Evolutionary conservation across 192 early-diverging fungal species (phyloP), one percentile per base, ranked within the genome.

Genomic region (Cetraspora pellucida): DNA sequence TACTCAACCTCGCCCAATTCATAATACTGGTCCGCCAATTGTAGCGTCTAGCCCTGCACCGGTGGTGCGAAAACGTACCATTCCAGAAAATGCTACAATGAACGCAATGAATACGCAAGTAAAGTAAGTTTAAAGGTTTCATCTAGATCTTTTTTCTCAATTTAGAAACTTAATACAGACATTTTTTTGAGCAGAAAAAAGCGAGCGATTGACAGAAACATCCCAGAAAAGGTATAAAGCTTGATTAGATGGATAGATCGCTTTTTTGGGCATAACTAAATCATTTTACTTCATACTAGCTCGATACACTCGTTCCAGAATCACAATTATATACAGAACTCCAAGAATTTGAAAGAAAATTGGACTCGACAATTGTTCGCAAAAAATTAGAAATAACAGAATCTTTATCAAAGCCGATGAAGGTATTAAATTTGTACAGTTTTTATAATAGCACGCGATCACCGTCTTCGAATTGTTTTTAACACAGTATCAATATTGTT

Each of bases 341-440:
- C 25, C 88, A 91, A 77, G 91, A 96, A 17, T 90, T 94, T 80
- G 97, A 99, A 85, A 91, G 89, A 72, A 87, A 86, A 74, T 85
- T 99, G 57, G 96, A 99, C 82, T 88, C 91, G 2, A 94, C 93
- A 31, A 95, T 99, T 64, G 90, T 93, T 81, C 85, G 95, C 73
- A 99, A 99, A 81, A 89, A 91, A 37, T 80, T 96, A 55, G 96
- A 97, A 70, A 87, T 97, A 64, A 93, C 93, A 80, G 95, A 96
- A 75, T 90, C 93, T 17, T 78, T 94, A 64, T 47, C 47, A 13
- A 92, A 92, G 68, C 92, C 92, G 5, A 87, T 85, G 71, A 92
- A 89, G 83, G 90, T 54, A 30, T 19, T 61, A 10, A 7, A 63
- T 43, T 59, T 2, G n/a, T 63, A 52, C 14, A 2, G 2, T 19